Percentiles rank a stretch among this genome's conserved stretches.
phyloP scores from a whole-genome alignment of 2,329 filamentous ascomycete genomes.

The Penicillium crustosum region DNA sequence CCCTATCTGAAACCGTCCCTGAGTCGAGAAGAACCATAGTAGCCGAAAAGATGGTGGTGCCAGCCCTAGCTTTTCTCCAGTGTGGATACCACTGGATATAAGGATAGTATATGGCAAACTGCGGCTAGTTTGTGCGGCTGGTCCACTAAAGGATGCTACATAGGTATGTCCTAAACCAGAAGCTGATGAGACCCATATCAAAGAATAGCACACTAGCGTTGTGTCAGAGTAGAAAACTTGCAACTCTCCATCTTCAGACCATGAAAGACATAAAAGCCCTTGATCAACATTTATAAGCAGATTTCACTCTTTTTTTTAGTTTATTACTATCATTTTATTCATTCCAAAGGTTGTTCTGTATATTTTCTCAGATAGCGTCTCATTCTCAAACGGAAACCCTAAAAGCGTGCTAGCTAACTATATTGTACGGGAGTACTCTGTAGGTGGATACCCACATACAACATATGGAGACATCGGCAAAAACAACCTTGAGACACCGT shows the following conservation, averaged over 20 bases:
- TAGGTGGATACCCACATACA: background rate
- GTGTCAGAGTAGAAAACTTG: background rate
- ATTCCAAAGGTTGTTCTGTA: background rate
- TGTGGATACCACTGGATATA: background rate
- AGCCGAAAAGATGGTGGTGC: background rate
- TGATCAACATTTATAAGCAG: background rate
- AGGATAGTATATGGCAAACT: background rate
- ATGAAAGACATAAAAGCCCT: background rate
- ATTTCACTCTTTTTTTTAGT: background rate
- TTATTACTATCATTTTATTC: background rate
- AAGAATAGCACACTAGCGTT: background rate
- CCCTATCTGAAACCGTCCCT: background rate
- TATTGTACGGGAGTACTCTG: background rate
- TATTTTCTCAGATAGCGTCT: background rate
- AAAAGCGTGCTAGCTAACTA: background rate
- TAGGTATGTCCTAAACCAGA: background rate
- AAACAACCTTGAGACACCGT: background rate
- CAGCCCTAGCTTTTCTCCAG: background rate
- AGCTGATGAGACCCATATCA: background rate
- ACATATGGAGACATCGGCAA: background rate
- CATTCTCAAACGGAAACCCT: background rate
- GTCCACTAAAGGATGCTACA: background rate
- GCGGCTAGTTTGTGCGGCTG: background rate
- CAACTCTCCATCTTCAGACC: background rate
- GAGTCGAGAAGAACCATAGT: background rate